Evolutionary conservation across 169 alveolate genomes (phyloP), one percentile per base, ranked within the genome.

Genomic region (Cryptosporidium ubiquitum): DNA sequence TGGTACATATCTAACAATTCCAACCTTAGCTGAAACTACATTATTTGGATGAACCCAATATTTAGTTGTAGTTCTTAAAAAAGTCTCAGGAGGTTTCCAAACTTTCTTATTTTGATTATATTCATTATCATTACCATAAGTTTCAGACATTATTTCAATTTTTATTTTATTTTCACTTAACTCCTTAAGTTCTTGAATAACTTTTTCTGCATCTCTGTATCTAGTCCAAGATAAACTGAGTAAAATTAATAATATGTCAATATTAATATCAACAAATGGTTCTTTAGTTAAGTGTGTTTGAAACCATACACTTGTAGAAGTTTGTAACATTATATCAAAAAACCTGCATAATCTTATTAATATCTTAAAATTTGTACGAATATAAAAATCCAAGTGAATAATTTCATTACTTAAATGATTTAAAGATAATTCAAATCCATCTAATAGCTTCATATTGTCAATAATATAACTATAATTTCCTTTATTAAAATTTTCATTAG

Each of bases 51-150:
- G 92, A 18, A 94, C 85, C 93, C 94, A 92, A 85, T 93, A 94
- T 79, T 94, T 94, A 5, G 94, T 92, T 12, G 96, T 93, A 12
- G 70, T 86, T 37, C 96, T 85, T 70, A 91, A 92, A 57, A 94
- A 94, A 14, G 95, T 92, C 6, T 94, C 96, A 0, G 96, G 96
- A 29, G 96, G 95, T 40, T 89, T 79, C 96, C 96, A 94, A 35
- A 75, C 71, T 1, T 85, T 68, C 23, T 69, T 47, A 26, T 20
- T 7, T 29, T 52, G 39, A 18, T 68, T 85, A 57, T 29, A 3
- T 33, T 39, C 40, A 29, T 44, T 69, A 73, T 20, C 51, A 68
- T 69, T 69, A 52, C 40, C 35, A 20, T 58, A 73, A 37, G 44
- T 42, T 49, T 44, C 70, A 12, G 42, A 26, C 57, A 9, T 39